Evolutionary conservation across 2,329 filamentous ascomycete species (phyloP), one percentile per base, ranked within the genome.

Genomic region (Sarocladiaceae sp.): DNA sequence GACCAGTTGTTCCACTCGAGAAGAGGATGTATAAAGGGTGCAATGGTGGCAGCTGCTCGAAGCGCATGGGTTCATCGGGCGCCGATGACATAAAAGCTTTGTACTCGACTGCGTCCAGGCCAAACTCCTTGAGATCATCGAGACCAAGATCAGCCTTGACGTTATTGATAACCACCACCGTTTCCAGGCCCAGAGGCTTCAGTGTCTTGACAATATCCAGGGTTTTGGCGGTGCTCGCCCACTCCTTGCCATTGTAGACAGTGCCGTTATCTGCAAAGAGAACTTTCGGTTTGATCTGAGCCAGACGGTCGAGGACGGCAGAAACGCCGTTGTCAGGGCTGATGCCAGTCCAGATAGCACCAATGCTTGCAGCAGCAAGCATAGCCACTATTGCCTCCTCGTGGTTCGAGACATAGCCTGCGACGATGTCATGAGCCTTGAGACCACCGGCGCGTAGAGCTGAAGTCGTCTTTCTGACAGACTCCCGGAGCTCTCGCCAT

Each of bases 1-100:
- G 68, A 12, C 78, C 78, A 0, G 93, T 97, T 0, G 93, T 98
- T 18, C 93, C 93, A 35, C 85, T 91, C 1, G 86, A 94, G 65
- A 95, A 98, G 26, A 97, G 75, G 35, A 98, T 89, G 58, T 96
- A 97, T 3, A 96, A 80, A 0, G 91, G 91, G 53, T 95, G 88
- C 16, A 91, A 86, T 2, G 93, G 83, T 1, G 80, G 76, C 7
- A 97, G 76, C 59, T 89, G 87, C 54, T 80, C 78, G 60, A 97
- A 97, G 18, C 59, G 63, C 34, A 83, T 72, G 45, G 65, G 63
- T 16, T 65, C 63, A 26, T 73, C 58, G 0, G 68, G 59, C 1
- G 70, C 61, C 21, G 52, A 48, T n/a, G 55, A 56, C 35, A 78
- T 54, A 48, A 78, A 74, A 27, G 50, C 55, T 12, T 64, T 57